phyloP scores from a whole-genome alignment of 164 flowering plant species.

The Vitis amurensis region DNA sequence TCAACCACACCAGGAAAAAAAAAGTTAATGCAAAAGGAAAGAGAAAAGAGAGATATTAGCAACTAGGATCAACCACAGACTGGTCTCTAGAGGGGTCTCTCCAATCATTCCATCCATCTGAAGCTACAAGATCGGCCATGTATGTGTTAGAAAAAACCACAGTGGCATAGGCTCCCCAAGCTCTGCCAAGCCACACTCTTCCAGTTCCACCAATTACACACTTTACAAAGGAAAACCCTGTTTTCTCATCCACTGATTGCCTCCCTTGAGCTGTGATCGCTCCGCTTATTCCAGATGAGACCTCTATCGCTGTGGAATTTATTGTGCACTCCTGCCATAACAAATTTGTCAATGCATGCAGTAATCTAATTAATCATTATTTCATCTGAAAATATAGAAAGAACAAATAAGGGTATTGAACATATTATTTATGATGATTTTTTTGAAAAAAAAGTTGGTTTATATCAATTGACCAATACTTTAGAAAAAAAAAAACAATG shows the following conservation, averaged over 20 bases:
- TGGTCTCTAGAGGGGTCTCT: conserved; percentile 35
- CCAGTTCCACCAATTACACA: conserved; percentile 69
- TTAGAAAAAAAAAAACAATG: too few relatives aligned
- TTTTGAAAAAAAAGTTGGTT: too few relatives aligned
- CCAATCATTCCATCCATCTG: conserved; percentile 48
- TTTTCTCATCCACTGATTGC: conserved; percentile 35
- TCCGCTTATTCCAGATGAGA: conserved; percentile 45
- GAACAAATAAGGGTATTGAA: too few relatives aligned
- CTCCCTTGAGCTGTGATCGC: conserved; percentile 77
- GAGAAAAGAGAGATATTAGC: not conserved
- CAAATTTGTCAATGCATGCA: not conserved
- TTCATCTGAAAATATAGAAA: too few relatives aligned
- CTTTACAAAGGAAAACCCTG: conserved; percentile 76
- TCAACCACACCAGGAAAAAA: not conserved
- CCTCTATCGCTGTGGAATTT: conserved; percentile 32
- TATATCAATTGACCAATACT: too few relatives aligned
- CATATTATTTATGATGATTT: too few relatives aligned
- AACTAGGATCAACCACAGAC: conserved; percentile 16
- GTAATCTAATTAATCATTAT: too few relatives aligned
- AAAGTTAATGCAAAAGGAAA: not conserved
- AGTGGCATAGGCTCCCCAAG: conserved; percentile 75
- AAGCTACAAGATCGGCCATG: conserved; percentile 59
- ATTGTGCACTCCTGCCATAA: conserved; percentile 27
- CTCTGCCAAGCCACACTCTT: conserved; percentile 68
- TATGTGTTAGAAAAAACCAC: conserved; percentile 63